These are phyloP conservation scores for Phytophthora sojae DNA, from an alignment of 352 stramenopile genomes.

Conservation along the genomic window DNA sequence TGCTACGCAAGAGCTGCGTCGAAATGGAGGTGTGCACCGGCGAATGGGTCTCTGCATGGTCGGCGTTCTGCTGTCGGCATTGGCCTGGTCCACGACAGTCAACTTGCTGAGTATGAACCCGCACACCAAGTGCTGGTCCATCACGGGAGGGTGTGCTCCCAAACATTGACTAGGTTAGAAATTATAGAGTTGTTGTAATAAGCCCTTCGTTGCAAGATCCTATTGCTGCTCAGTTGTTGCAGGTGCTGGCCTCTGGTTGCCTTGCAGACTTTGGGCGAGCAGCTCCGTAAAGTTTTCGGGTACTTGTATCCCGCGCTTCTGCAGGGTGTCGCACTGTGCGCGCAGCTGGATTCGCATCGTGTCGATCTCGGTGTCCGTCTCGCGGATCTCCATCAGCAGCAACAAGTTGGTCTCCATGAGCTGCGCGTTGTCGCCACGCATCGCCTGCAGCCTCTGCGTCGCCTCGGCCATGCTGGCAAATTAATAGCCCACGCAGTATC, in stretches of 20 bases:
- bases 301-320: constrained; percentile 34
- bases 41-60: constrained; percentile 33
- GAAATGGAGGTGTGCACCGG: constrained; percentile 28
- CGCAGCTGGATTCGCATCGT: constrained; percentile 37
- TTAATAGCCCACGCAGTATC: background rate
- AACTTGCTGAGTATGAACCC: constrained; percentile 52
- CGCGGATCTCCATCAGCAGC: constrained; percentile 60
- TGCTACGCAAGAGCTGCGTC: constrained; percentile 42
- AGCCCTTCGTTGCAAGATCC: background rate
- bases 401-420: constrained; percentile 67
- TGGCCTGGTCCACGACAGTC: constrained; percentile 32
- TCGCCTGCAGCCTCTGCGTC: constrained; percentile 31
- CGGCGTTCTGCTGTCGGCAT: constrained; percentile 23
- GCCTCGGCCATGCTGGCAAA: background rate
- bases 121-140: constrained; percentile 46
- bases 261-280: constrained; percentile 23
- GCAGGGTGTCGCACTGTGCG: constrained; percentile 35
- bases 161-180: constrained; percentile 5
- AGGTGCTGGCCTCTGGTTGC: constrained; percentile 8
- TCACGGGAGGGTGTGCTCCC: constrained; percentile 49
- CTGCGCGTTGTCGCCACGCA: constrained; percentile 50
- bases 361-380: constrained; percentile 52
- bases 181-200: background rate
- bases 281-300: constrained; percentile 41
- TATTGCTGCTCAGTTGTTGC: background rate